A percentile compares a stretch with the other conserved stretches of the same genome.
Evolutionary conservation across 73 alveolate genomes (phyloP).

Genomic region (Paraurostyla sp.): DNA sequence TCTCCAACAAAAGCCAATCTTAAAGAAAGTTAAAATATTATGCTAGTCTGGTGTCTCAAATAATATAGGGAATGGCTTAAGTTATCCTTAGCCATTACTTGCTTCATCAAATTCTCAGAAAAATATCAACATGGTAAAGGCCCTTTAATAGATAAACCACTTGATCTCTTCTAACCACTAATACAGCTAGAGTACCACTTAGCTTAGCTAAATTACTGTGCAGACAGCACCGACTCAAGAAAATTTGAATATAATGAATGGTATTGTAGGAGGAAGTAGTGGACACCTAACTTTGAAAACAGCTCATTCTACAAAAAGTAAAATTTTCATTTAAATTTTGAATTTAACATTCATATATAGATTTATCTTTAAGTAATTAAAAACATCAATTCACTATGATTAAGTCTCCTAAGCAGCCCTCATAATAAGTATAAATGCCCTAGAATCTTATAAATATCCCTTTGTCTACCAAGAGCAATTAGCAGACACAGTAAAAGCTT

Average conservation of each 20-base stretch:
- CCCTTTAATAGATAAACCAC: background rate
- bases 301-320: constrained; percentile 15
- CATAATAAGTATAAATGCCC: no score
- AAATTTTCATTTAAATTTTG: background rate
- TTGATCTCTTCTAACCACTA: constrained; percentile 20
- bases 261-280: no score
- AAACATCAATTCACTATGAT: background rate
- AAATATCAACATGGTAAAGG: constrained; percentile 19
- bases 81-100: constrained; percentile 1
- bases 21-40: constrained; percentile 9
- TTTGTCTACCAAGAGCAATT: background rate
- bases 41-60: background rate
- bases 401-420: background rate
- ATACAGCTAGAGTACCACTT: constrained; percentile 2
- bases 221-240: background rate
- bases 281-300: background rate
- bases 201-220: background rate
- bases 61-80: no score
- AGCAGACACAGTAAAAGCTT: background rate
- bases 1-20: background rate
- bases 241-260: background rate
- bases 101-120: background rate
- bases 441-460: background rate
- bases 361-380: background rate
- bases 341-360: background rate